phyloP scores from a whole-genome alignment of 257 asterid genomes.

The Plantago major region DNA sequence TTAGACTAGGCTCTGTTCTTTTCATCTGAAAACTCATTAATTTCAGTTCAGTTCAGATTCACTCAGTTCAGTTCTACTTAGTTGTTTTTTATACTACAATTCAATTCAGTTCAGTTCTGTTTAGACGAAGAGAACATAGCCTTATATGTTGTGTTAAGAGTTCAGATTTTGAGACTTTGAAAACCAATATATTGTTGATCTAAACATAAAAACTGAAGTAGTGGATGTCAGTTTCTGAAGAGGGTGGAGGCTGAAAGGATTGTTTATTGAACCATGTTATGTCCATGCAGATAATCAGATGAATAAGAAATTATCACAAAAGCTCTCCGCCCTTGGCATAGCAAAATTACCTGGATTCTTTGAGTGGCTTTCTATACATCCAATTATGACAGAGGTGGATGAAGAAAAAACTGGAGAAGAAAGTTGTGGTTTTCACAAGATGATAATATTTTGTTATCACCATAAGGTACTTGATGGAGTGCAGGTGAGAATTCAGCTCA shows the following conservation, averaged over 20 bases:
- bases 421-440: constrained; percentile 65
- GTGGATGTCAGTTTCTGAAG: no score
- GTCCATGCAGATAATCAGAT: constrained; percentile 47
- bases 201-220: no score
- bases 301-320: constrained; percentile 36
- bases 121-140: no score
- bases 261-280: constrained; percentile 4
- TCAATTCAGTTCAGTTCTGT: no score
- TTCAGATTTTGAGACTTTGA: not conserved
- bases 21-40: no score
- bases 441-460: constrained; percentile 96
- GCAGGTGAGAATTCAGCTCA: constrained; percentile 50
- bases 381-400: constrained; percentile 57
- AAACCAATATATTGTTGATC: no score
- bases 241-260: no score
- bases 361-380: constrained; percentile 95
- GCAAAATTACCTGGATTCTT: constrained; percentile 86
- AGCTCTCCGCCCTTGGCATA: constrained; percentile 75
- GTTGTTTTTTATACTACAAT: no score
- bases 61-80: no score
- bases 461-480: constrained; percentile 91
- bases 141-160: no score
- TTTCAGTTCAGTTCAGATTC: no score
- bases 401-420: constrained; percentile 49
- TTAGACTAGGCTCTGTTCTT: no score